phyloP scores from a whole-genome alignment of 192 early-diverging fungal species.

The Umbelopsis sp. region DNA sequence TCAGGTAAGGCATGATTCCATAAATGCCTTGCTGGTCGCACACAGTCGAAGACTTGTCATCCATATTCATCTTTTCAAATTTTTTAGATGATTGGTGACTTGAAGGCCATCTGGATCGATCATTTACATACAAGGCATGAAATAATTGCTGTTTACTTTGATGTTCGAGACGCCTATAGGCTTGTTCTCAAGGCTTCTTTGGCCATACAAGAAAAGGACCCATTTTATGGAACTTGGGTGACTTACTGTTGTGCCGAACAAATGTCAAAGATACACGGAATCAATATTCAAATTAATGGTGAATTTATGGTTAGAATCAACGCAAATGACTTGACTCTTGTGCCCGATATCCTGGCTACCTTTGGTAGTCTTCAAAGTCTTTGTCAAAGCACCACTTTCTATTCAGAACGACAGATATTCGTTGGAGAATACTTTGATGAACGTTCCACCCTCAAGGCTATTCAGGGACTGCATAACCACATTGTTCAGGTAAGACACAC shows the following conservation, averaged over 20 bases:
- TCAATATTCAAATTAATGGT: not conserved
- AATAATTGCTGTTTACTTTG: not conserved
- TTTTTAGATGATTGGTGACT: not conserved
- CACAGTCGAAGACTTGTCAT: no score
- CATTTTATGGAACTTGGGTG: conserved; percentile 7
- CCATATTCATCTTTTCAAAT: not conserved
- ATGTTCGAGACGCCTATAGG: not conserved
- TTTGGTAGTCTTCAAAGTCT: conserved; percentile 45
- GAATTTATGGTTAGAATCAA: conserved; percentile 1
- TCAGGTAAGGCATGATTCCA: not conserved
- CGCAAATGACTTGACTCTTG: not conserved
- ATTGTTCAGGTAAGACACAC: conserved; percentile 33
- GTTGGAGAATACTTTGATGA: conserved; percentile 54
- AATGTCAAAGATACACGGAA: not conserved
- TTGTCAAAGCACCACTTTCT: conserved; percentile 19
- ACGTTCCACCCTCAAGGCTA: conserved; percentile 40
- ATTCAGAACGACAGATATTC: conserved; percentile 12
- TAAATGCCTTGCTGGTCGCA: no score
- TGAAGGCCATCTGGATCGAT: not conserved
- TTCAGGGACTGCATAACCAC: conserved; percentile 29
- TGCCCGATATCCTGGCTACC: conserved; percentile 25
- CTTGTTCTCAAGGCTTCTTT: not conserved
- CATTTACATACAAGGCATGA: not conserved
- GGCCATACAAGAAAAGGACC: not conserved
- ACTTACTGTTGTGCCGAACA: not conserved